Evolutionary conservation across 495 filamentous ascomycete species (phyloP), one percentile per base, ranked within the genome.

Genomic region (Xylaria nigripes): DNA sequence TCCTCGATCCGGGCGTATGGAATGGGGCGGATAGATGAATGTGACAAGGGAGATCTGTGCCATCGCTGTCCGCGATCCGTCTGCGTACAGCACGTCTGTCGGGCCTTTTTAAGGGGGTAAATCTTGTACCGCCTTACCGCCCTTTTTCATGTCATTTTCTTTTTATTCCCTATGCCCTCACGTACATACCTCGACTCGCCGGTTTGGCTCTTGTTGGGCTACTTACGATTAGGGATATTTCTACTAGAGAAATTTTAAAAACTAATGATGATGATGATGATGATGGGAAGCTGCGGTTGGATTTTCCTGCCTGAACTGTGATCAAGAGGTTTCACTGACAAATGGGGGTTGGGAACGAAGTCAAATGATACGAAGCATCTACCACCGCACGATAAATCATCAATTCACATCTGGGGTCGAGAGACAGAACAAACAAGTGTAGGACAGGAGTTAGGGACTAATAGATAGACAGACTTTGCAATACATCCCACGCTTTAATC

Each of bases 221-320:
- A 55, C 15, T 25, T 38, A 18, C 53, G 45, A 16, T n/a, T 55
- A 55, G 53, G 53, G 53, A 55, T 55, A 55, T 46, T 49, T 34
- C n/a, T 55, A 1, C 19, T 55, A 55, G 52, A 50, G 22, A 50
- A 55, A 40, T 32, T 21, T 38, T 49, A 50, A 50, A 54, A 55
- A 46, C 48, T 55, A 55, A 55, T 55, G 53, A 50, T 55, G 45
- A 55, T 55, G 53, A 55, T 48, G 53, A 38, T 0, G 50, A 45
- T 2, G 15, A 3, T 6, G 2, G 13, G 27, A 5, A 15, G 32
- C 25, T 23, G 19, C 42, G 21, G 15, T 32, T 27, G 9, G 23
- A 34, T 19, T 29, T 16, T 22, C 6, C 18, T 16, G 6, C 38
- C 19, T 7, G 23, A n/a, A 52, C 3, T 15, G 23, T 34, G 50